Evolutionary conservation across 1,139 yeast genomes (phyloP), one percentile per base, ranked within the genome.

Genomic region (Blastobotrys capitulatus): DNA sequence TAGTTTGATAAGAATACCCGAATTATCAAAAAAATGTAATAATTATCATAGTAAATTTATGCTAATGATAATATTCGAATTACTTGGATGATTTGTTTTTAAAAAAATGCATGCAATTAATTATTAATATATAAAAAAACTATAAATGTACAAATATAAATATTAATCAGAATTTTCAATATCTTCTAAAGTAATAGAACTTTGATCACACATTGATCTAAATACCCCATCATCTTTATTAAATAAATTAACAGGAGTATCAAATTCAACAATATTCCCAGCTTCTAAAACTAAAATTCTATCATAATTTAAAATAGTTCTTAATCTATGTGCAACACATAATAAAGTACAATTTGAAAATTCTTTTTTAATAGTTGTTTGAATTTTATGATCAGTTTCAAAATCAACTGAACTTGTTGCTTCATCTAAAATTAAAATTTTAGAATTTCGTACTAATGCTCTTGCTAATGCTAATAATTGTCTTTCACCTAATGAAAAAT

Each of bases 351-450:
- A 82, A 43, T 79, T 67, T 10, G 70, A 61, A 61, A 86, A 86
- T 63, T 84, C 89, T 18, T 67, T 69, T 16, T 72, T 72, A 54
- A 86, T 83, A 29, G 88, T 82, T 6, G 69, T 59, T 66, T 86
- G 95, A 57, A 86, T 83, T 62, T 77, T 78, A 42, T 78, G 72
- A 65, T 86, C 95, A 0, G 95, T 86, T 59, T 82, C 87, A 61
- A 82, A 83, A 63, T 86, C 95, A 37, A 86, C 94, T 12, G 86
- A 80, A 0, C 94, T 83, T 0, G 95, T 86, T 19, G 95, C 95
- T 66, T 86, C 95, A 63, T 86, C 95, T 52, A 86, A 67, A 56
- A 86, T 81, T 56, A 86, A 70, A 52, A 86, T 80, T 62, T 77
- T 79, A 9, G 86, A 73, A 48, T 80, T 76, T 54, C 89, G 76